Base-by-base conservation (phyloP, 805 yeast genomes). In the Candida rishiriensis region DNA sequence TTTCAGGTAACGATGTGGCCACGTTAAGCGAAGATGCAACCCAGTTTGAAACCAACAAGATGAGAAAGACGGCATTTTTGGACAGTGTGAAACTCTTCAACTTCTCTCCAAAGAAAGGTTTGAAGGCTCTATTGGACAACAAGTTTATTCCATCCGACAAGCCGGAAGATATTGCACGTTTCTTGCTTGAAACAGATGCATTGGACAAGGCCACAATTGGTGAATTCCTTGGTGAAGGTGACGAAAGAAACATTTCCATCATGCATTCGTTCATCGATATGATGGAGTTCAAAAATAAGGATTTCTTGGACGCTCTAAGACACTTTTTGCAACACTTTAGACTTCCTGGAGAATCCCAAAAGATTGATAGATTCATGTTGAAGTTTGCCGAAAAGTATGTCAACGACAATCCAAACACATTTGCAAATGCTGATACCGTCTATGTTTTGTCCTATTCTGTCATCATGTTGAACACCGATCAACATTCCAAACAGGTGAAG, bases 301-400 rank as follows among this genome's bases (percentile, higher is more conserved):
- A 80, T 1, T 89, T 93, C 59, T 89, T 90, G 13, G 95, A 84
- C 53, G 95, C 98, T 0, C 70, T 93, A 69, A 77, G 99, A 53
- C 71, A 68, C 13, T 88, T 88, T 57, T 72, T 93, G 47, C 99
- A 95, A 59, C 75, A 80, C 39, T 95, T 93, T 68, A 75, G 99
- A 62, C 74, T 93, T 47, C 99, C 99, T 2, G 99, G 99, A 40
- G 99, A 93, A 67, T 90, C 97, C 5, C 99, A 93, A 68, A 91
- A 93, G 59, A 91, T 93, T 60, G 99, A 93, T 71, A 76, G 99
- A 55, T 88, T 83, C 60, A 88, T 95, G 97, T 77, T 93, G 61
- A 91, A 93, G 59, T 95, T 95, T 70, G 99, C 99, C 5, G 96
- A 88, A 64, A 75, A 95, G 53, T 93, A 83, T 60, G 82, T 83